Base-by-base conservation (phyloP, 75 land plant species). In the Picea glauca region DNA sequence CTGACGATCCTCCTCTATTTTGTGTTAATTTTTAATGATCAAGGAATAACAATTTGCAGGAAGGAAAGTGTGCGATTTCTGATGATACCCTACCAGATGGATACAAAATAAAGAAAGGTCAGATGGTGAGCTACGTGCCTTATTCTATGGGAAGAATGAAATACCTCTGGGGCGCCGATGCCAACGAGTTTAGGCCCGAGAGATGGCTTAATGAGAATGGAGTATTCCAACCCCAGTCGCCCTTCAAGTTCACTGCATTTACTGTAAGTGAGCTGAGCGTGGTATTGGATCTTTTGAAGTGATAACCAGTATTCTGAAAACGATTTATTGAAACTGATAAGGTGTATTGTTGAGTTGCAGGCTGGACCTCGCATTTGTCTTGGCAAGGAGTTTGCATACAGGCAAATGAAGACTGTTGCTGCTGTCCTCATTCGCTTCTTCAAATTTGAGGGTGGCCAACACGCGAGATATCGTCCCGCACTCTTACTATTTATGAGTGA, bases 81-180 rank as follows among this genome's bases (percentile, higher is more conserved):
- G 91, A 92, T 76, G 91, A 92, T 58, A 77, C 76, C 18, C 81
- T 87, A 8, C 94, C 94, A 13, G 89, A 89, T 78, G 94, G 94
- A 13, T 80, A 76, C 26, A 76, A 60, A 64, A 79, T 92, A 26
- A 85, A 75, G 60, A 82, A 80, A 75, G 91, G 90, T 7, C 70
- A 76, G 50, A 26, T 76, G 9, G 81, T 88, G 0, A 60, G 38
- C 7, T 89, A 87, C 66, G 63, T 78, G 35, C 78, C 93, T 7
- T 91, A 86, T 74, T 62, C 87, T 21, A 91, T 88, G 90, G 90
- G 86, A 0, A 75, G 90, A 21, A 85, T 89, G 88, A 60, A 80
- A 31, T 72, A 13, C 61, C 26, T 89, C 4, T 86, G 90, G 90
- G 90, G 90, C 14, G 86, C 77, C 8, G 86, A 89, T 80, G 88